phyloP scores from a whole-genome alignment of 108 stramenopile genomes.

The Skeletonema menzelii region DNA sequence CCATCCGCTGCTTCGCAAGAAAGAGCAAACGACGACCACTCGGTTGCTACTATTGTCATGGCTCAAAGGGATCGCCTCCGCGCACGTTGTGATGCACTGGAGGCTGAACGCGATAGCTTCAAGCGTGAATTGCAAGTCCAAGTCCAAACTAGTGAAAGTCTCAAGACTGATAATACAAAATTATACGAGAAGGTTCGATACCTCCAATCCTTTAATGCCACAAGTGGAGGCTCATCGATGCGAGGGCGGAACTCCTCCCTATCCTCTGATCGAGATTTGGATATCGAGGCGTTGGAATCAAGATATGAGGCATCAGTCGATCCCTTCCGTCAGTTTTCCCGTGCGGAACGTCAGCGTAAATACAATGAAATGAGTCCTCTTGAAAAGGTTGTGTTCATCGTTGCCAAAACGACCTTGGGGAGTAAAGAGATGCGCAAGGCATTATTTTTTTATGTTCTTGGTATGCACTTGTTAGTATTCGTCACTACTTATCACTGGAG shows the following conservation, averaged over 20 bases:
- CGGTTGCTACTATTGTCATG: conserved; percentile 91
- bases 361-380: conserved; percentile 88
- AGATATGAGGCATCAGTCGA: conserved; percentile 89
- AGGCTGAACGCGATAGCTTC: conserved; percentile 87
- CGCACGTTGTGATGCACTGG: conserved; percentile 74
- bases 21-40: conserved; percentile 80
- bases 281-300: conserved; percentile 87
- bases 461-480: conserved; percentile 86
- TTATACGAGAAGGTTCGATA: conserved; percentile 91
- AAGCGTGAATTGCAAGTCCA: conserved; percentile 85
- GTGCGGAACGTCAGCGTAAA: conserved; percentile 81
- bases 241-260: conserved; percentile 23
- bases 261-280: conserved; percentile 64
- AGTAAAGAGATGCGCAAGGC: conserved; percentile 85
- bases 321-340: conserved; percentile 87
- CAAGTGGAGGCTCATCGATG: conserved; percentile 16
- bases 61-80: conserved; percentile 84
- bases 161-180: conserved; percentile 87
- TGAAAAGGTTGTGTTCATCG: conserved; percentile 84
- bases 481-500: conserved; percentile 88
- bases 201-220: conserved; percentile 65
- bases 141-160: conserved; percentile 70
- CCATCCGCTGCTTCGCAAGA: conserved; percentile 37
- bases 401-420: conserved; percentile 77
- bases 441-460: conserved; percentile 80